phyloP scores from a whole-genome alignment of 1,284 basidiomycete species.

The Moniliophthora roreri region DNA sequence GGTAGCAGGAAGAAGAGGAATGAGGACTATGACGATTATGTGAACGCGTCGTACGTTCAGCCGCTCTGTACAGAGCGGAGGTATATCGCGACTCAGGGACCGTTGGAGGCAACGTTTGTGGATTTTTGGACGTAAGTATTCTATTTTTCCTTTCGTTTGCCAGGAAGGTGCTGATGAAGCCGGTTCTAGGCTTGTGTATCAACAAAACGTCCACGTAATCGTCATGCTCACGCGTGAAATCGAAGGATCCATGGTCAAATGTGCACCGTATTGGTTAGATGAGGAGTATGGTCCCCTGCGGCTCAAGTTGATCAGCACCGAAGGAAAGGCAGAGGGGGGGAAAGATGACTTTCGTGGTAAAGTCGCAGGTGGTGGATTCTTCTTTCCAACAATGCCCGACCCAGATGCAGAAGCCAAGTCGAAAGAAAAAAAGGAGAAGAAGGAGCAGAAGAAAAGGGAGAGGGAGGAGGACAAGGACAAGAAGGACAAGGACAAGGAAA shows the following conservation, averaged over 20 bases:
- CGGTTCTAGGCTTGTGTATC: constrained; percentile 65
- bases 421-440: constrained; percentile 5
- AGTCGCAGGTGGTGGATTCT: constrained; percentile 15
- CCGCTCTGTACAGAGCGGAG: constrained; percentile 76
- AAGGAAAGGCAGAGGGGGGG: constrained; percentile 13
- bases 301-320: constrained; percentile 53
- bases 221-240: constrained; percentile 92
- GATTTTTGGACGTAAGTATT: constrained; percentile 82
- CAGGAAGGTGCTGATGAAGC: background rate
- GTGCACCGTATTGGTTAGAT: constrained; percentile 88
- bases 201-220: constrained; percentile 78
- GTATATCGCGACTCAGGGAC: constrained; percentile 97
- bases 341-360: background rate
- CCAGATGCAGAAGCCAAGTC: constrained; percentile 2
- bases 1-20: constrained; percentile 12
- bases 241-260: constrained; percentile 89
- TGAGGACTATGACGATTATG: constrained; percentile 74
- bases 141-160: constrained; percentile 1
- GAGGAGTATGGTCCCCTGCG: constrained; percentile 70
- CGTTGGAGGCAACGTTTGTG: constrained; percentile 83
- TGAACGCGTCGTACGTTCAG: constrained; percentile 91
- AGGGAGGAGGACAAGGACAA: background rate
- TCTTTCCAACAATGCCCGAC: constrained; percentile 10
- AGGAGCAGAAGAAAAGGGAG: background rate
- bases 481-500: background rate